Conservation (phyloP, 768 basidiomycete genomes). For the Phylloporus rhodoxanthus region DNA sequence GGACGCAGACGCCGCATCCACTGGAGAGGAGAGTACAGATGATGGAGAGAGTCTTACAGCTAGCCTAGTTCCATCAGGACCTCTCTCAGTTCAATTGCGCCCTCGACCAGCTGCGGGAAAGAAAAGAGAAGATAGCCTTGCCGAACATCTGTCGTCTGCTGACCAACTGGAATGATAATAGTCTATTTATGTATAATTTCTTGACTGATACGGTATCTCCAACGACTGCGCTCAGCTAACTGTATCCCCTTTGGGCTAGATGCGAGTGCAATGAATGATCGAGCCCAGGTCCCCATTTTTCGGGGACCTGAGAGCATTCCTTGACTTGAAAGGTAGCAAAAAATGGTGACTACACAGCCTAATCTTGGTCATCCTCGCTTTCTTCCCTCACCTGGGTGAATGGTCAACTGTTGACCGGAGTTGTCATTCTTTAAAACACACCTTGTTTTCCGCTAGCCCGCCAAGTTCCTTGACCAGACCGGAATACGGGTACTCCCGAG, state of each 20-base stretch:
- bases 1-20: neutral
- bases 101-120: constrained; percentile 37
- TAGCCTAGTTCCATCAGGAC: constrained; percentile 12
- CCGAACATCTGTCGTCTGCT: constrained; percentile 8
- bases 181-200: constrained; percentile 3
- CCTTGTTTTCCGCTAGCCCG: constrained; percentile 74
- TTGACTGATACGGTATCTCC: neutral
- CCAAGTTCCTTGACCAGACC: constrained; percentile 76
- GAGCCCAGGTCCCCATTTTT: constrained; percentile 3
- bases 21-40: constrained; percentile 16
- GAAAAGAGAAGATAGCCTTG: constrained; percentile 9
- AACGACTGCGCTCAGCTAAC: neutral
- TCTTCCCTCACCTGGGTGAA: constrained; percentile 34
- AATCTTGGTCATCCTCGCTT: constrained; percentile 29
- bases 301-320: neutral
- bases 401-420: constrained; percentile 4
- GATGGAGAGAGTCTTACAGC: constrained; percentile 6
- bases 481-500: constrained; percentile 70
- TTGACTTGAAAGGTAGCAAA: constrained; percentile 2
- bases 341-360: constrained; percentile 15
- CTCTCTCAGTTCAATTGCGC: constrained; percentile 33
- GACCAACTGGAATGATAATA: constrained; percentile 3
- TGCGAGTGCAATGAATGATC: neutral
- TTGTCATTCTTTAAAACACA: constrained; percentile 26
- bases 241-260: neutral